Base-by-base conservation (phyloP, 2,329 filamentous ascomycete genomes). In the Akanthomyces muscarius region DNA sequence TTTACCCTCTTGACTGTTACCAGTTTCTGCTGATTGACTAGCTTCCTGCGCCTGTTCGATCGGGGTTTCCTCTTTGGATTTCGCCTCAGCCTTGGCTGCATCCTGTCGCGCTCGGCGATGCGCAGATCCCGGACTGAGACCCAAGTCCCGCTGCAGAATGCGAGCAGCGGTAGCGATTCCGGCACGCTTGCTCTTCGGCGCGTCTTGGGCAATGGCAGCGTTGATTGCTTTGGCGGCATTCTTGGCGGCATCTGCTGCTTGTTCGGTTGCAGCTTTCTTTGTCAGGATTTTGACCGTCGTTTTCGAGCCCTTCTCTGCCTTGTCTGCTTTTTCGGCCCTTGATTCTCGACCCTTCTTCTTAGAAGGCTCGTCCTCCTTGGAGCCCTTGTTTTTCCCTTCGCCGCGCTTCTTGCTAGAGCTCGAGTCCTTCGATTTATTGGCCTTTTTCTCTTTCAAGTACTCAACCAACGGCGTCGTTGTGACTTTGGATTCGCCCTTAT, bases 361-460 rank as follows among this genome's bases (percentile, higher is more conserved):
- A 62, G 81, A 80, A 1, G 73, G 66, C 30, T 86, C 83, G 36
- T 85, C 83, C 13, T 77, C 75, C 65, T 76, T 77, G 6, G 71
- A 72, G 57, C 76, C 75, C 71, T 85, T 85, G n/a, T 69, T 71
- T 70, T 89, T 89, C 11, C 30, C 51, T 33, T 80, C 78, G 51
- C 77, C 78, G 69, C 84, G 84, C 23, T 68, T 70, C 64, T 75
- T 77, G 6, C 67, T 68, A 16, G 72, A 69, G 4, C 88, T 85
- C n/a, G 72, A 69, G 4, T 89, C 86, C 68, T 87, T 88, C 23
- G 74, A 78, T 71, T 85, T 88, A 66, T 86, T 91, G 16, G 91
- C 91, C 77, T 96, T 97, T 78, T 96, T 97, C 74, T 97, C 93
- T 67, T 90, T 90, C 42, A 97, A 82, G 67, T 88, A 96, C 71